These are phyloP conservation scores for Pythium brassicae DNA, from an alignment of 352 stramenopile genomes.

Conservation along the genomic window DNA sequence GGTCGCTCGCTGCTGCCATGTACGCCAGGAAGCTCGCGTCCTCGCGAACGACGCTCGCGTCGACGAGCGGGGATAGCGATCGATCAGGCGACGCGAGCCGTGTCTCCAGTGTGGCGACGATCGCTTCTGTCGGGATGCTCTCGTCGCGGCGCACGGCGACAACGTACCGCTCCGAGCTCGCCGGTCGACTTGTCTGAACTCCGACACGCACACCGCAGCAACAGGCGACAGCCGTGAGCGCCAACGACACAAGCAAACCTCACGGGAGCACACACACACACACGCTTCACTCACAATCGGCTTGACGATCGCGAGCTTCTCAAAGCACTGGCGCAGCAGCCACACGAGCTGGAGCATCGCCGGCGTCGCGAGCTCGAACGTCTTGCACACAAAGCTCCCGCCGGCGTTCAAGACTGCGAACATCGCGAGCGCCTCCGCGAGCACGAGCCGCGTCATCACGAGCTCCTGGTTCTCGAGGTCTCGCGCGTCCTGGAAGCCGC, in stretches of 20 bases:
- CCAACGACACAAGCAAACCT: not conserved
- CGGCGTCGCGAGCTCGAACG: constrained; percentile 63
- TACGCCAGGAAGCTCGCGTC: constrained; percentile 43
- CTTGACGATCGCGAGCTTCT: constrained; percentile 62
- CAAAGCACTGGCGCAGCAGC: constrained; percentile 61
- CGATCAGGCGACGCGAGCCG: constrained; percentile 8
- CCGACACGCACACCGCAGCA: too few relatives aligned
- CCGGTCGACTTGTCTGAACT: constrained; percentile 80
- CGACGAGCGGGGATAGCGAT: constrained; percentile 10
- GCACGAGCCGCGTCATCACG: constrained; percentile 55
- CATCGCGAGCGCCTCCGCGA: constrained; percentile 62
- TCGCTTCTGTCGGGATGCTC: constrained; percentile 12
- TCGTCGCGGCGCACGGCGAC: constrained; percentile 28
- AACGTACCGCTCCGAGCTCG: constrained; percentile 78
- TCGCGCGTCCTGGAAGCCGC: constrained; percentile 65
- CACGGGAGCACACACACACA: not conserved
- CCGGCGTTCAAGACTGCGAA: constrained; percentile 33
- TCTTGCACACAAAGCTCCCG: constrained; percentile 77
- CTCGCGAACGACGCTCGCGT: constrained; percentile 12
- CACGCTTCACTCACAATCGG: constrained; percentile 29
- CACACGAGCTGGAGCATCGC: constrained; percentile 62
- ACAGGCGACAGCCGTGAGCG: not conserved
- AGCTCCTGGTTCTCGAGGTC: constrained; percentile 62
- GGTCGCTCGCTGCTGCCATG: constrained; percentile 27
- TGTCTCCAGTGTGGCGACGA: constrained; percentile 23